phyloP scores from a whole-genome alignment of 1,284 basidiomycete genomes.

The Meripilus lineatus region DNA sequence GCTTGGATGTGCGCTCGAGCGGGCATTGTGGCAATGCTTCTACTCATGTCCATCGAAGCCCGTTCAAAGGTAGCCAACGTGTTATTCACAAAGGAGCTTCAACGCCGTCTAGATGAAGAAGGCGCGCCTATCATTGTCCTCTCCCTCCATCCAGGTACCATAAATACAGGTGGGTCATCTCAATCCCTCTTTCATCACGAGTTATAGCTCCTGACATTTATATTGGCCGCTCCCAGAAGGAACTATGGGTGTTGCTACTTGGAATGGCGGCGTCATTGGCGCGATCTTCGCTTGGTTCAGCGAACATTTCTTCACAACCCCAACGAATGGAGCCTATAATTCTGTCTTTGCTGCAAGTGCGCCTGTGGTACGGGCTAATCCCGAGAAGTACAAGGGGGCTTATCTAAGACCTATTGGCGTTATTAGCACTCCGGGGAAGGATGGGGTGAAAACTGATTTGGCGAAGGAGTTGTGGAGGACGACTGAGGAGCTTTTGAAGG shows the following conservation, averaged over 20 bases:
- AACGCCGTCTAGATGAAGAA: conserved; percentile 22
- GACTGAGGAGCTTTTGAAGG: conserved; percentile 30
- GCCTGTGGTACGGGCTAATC: conserved; percentile 27
- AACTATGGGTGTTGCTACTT: conserved; percentile 15
- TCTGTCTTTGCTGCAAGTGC: conserved; percentile 44
- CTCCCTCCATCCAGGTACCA: conserved; percentile 32
- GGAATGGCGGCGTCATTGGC: conserved; percentile 14
- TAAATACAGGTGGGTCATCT: conserved; percentile 32
- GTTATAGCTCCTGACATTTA: conserved; percentile 13
- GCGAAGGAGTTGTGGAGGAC: conserved; percentile 41
- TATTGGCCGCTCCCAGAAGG: conserved; percentile 12
- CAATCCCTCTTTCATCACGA: not conserved
- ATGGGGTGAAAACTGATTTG: conserved; percentile 30
- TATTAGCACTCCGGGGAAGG: conserved; percentile 22
- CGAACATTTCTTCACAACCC: conserved; percentile 29
- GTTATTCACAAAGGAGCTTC: conserved; percentile 24
- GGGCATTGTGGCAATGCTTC: not conserved
- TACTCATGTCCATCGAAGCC: conserved; percentile 21
- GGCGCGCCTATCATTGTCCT: conserved; percentile 28
- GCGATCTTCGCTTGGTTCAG: conserved; percentile 21
- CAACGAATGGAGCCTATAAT: conserved; percentile 38
- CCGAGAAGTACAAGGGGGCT: conserved; percentile 39
- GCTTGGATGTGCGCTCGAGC: not conserved
- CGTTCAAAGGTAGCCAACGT: conserved; percentile 30
- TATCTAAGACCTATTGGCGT: conserved; percentile 37